Evolutionary conservation across 305 asterid species (phyloP).

Genomic region (Solanum hybrid): DNA sequence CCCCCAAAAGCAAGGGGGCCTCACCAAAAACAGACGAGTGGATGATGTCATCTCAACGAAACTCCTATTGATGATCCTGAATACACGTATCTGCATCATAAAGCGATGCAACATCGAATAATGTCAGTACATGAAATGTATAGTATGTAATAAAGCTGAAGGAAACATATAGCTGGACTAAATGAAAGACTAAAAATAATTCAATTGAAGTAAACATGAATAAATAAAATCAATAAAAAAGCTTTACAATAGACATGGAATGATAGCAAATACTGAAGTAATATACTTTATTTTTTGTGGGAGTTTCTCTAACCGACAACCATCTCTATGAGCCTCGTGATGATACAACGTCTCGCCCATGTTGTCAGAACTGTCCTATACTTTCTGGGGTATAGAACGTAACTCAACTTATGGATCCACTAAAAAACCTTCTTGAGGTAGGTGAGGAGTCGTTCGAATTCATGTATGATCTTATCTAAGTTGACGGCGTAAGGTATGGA

Average conservation of each 20-base stretch:
- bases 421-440: neutral
- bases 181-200: neutral
- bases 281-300: too few species aligned
- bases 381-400: neutral
- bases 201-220: neutral
- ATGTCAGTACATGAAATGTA: neutral
- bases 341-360: neutral
- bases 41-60: neutral
- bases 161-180: neutral
- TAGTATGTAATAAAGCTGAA: neutral
- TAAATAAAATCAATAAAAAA: neutral
- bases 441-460: neutral
- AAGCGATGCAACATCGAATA: too few species aligned
- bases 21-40: neutral
- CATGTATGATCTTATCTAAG: neutral
- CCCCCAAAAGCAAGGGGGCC: neutral
- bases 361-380: neutral
- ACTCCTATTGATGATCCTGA: neutral
- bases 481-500: neutral
- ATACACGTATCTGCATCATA: neutral
- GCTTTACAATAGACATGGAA: too few species aligned
- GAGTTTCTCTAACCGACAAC: neutral
- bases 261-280: neutral
- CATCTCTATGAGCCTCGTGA: neutral
- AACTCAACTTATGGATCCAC: neutral